These are phyloP conservation scores for Pichia sp. DNA, from an alignment of 1,139 yeast species.

Conservation along the genomic window DNA sequence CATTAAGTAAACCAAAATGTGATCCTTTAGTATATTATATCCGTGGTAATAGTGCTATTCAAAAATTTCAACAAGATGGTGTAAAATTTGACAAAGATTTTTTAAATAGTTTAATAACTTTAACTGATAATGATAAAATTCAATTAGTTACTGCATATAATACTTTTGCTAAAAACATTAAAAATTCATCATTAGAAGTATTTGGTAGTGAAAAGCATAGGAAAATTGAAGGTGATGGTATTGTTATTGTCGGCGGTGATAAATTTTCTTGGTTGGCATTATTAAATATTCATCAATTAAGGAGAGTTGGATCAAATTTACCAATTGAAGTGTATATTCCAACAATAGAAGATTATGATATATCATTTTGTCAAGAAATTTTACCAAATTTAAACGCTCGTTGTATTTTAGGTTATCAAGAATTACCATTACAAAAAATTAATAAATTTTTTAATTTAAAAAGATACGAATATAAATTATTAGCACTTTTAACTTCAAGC, in stretches of 20 bases:
- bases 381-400: conserved; percentile 42
- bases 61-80: conserved; percentile 31
- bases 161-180: conserved; percentile 16
- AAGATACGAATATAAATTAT: conserved; percentile 58
- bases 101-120: conserved; percentile 25
- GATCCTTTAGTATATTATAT: conserved; percentile 25
- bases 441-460: conserved; percentile 34
- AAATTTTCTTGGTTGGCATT: conserved; percentile 50
- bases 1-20: conserved; percentile 26
- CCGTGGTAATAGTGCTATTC: conserved; percentile 26
- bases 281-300: conserved; percentile 44
- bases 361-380: conserved; percentile 40
- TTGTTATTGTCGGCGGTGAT: conserved; percentile 61
- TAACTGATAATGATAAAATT: conserved; percentile 20
- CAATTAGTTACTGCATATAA: conserved; percentile 26
- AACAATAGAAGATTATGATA: conserved; percentile 41
- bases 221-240: conserved; percentile 40
- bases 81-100: conserved; percentile 28
- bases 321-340: conserved; percentile 63
- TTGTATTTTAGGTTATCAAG: conserved; percentile 32
- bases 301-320: conserved; percentile 45
- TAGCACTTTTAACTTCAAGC: conserved; percentile 52
- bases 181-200: conserved; percentile 14
- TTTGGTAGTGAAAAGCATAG: conserved; percentile 18
- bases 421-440: conserved; percentile 24